Evolutionary conservation across 2,329 filamentous ascomycete genomes (phyloP).

Genomic region (Periconia sp.): DNA sequence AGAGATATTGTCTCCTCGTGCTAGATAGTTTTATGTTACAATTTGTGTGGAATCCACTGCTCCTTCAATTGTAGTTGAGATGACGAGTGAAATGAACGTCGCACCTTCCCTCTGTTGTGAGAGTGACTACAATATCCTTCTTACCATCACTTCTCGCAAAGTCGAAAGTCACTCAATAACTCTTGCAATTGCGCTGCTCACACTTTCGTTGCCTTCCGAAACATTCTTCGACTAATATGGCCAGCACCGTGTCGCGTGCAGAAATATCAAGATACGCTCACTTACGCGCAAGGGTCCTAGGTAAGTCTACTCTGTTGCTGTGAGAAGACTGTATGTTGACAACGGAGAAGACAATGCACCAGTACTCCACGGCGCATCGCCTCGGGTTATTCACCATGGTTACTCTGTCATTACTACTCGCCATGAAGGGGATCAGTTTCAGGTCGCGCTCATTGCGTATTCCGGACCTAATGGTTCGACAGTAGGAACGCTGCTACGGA

Average conservation of each 20-base stretch:
- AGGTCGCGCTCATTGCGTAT: background rate
- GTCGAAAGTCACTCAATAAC: background rate
- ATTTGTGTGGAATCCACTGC: too few species aligned
- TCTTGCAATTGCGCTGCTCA: background rate
- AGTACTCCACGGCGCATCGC: background rate
- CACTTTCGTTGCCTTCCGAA: background rate
- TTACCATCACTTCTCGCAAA: background rate
- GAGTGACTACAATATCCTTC: background rate
- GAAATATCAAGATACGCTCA: background rate
- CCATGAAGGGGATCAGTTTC: background rate
- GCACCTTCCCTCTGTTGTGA: too few species aligned
- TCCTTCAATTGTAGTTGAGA: too few species aligned
- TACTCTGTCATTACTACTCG: background rate
- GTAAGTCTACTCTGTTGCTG: background rate
- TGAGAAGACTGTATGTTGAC: background rate
- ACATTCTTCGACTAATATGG: background rate
- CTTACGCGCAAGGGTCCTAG: background rate
- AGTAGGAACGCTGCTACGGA: background rate
- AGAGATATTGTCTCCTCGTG: too few species aligned
- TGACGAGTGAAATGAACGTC: too few species aligned
- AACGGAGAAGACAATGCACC: background rate
- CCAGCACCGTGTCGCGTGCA: background rate
- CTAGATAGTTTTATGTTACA: too few species aligned
- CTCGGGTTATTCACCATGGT: conserved; percentile 1
- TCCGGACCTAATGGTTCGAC: background rate